Conservation (phyloP, 179 eudicot genomes). For the Silene noctiflora region DNA sequence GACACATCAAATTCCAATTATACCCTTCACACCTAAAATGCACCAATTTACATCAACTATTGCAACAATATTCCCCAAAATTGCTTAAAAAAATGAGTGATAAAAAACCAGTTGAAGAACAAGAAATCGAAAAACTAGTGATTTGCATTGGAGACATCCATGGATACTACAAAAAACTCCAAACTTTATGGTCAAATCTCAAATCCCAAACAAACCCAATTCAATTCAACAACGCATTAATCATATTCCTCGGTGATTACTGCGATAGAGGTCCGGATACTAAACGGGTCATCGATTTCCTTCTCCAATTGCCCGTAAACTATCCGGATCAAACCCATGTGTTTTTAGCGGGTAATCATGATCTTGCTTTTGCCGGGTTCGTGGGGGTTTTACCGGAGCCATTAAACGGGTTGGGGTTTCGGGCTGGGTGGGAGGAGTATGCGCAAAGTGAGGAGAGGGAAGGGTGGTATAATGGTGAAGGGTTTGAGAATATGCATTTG, state of each 20-base stretch:
- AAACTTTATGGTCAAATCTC: constrained; percentile 74
- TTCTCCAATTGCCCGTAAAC: constrained; percentile 48
- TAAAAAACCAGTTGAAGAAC: neutral
- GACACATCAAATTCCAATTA: neutral
- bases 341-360: constrained; percentile 81
- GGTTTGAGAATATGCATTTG: constrained; percentile 75
- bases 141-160: constrained; percentile 80
- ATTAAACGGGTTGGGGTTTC: constrained; percentile 40
- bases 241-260: constrained; percentile 87
- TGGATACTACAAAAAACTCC: constrained; percentile 65
- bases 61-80: neutral
- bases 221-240: constrained; percentile 48
- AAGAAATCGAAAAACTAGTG: constrained; percentile 33
- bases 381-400: constrained; percentile 59
- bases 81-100: constrained; percentile 12
- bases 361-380: constrained; percentile 72
- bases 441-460: constrained; percentile 71
- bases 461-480: constrained; percentile 75
- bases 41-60: neutral
- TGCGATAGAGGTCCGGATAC: constrained; percentile 84
- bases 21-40: neutral
- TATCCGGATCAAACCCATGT: constrained; percentile 74
- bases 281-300: constrained; percentile 57
- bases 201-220: constrained; percentile 42
- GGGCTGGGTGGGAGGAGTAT: constrained; percentile 63